These are phyloP conservation scores for Arabis hirsuta DNA, from an alignment of 345 rosid genomes.

Conservation along the genomic window DNA sequence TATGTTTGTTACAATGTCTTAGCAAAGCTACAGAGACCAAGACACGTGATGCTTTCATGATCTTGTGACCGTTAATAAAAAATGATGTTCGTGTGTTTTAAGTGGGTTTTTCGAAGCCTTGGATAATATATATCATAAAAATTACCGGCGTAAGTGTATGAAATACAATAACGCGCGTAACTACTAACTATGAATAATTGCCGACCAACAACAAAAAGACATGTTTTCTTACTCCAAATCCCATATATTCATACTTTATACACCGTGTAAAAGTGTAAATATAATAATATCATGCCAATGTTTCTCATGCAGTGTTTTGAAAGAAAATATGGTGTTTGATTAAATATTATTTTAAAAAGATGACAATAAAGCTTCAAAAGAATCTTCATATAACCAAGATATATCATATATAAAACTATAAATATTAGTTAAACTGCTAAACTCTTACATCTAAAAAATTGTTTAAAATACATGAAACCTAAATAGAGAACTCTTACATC, in stretches of 20 bases:
- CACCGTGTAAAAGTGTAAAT: too few species aligned
- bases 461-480: too few species aligned
- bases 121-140: background rate
- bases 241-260: too few species aligned
- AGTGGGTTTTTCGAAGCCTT: background rate
- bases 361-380: too few species aligned
- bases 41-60: conserved; percentile 25
- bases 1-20: conserved; percentile 27
- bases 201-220: background rate
- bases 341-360: too few species aligned
- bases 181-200: background rate
- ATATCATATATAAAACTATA: background rate
- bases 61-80: conserved; percentile 9
- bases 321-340: background rate
- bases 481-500: too few species aligned
- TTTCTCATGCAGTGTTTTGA: background rate
- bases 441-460: too few species aligned
- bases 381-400: background rate
- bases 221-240: too few species aligned
- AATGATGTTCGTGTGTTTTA: background rate
- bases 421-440: background rate
- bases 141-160: background rate
- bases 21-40: conserved; percentile 7
- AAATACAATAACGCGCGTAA: background rate
- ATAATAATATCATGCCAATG: background rate